phyloP scores from a whole-genome alignment of 2,329 filamentous ascomycete genomes.

The Dactylellina sp. region DNA sequence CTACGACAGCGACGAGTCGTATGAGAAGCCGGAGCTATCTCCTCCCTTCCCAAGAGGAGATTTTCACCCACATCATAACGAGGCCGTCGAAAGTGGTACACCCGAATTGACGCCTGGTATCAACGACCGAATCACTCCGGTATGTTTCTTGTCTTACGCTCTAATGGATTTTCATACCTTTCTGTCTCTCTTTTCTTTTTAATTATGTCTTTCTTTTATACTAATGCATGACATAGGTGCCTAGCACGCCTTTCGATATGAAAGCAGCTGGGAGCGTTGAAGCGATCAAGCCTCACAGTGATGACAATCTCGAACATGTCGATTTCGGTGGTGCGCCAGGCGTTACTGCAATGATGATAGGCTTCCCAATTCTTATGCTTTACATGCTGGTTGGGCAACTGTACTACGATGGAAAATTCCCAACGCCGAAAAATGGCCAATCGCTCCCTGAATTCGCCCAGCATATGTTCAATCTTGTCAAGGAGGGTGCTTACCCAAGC shows the following conservation, averaged over 20 bases:
- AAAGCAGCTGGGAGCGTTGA: conserved; percentile 51
- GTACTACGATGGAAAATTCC: conserved; percentile 88
- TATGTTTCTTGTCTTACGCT: too few species aligned
- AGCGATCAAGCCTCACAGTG: conserved; percentile 59
- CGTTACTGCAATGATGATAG: conserved; percentile 84
- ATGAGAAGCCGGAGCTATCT: conserved; percentile 58
- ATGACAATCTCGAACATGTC: conserved; percentile 66
- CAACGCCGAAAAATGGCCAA: conserved; percentile 74
- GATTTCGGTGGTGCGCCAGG: conserved; percentile 93
- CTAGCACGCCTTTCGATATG: conserved; percentile 50
- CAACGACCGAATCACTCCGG: conserved; percentile 45
- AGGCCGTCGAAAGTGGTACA: conserved; percentile 57
- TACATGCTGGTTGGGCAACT: conserved; percentile 99
- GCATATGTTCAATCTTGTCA: conserved; percentile 78
- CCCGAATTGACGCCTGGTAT: conserved; percentile 64
- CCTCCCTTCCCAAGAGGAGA: conserved; percentile 10
- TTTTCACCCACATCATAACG: conserved; percentile 46
- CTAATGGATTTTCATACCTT: too few species aligned
- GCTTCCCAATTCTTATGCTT: conserved; percentile 95
- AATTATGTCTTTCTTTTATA: background rate
- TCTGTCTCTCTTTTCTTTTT: background rate
- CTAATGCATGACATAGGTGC: conserved; percentile 6
- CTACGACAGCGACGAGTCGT: conserved; percentile 62
- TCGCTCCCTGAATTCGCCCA: conserved; percentile 76
- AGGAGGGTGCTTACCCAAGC: conserved; percentile 85